Evolutionary conservation across 139 green algal species (phyloP), one percentile per base, ranked within the genome.

Genomic region (Micromonas pusilla): DNA sequence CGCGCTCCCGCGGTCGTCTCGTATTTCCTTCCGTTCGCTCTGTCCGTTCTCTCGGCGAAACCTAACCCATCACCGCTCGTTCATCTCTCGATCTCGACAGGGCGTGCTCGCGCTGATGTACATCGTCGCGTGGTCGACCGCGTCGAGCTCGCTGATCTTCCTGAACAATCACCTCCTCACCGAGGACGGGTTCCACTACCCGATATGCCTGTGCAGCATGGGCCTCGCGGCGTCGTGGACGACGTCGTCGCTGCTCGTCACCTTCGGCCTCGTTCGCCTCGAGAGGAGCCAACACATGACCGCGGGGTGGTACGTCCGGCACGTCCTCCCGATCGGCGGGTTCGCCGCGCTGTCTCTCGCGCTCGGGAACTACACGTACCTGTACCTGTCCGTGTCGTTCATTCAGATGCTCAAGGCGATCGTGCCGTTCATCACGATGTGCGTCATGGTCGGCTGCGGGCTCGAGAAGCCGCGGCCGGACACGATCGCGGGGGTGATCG

Each of bases 381-480:
- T 98, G 2, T 97, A 98, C 84, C 87, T 98, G 31, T 91, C 83
- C 2, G 93, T 98, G 0, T 94, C 91, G 4, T 98, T 98, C 86
- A 97, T 98, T 39, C 94, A 98, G 81, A 98, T 98, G 94, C 89
- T 95, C 39, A 98, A 98, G 84, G 90, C 87, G 19, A 83, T 93
- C 31, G 95, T 95, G 91, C 91, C 91, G 4, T 90, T 88, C 31
- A 28, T 80, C 31, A 80, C 75, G 52, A 74, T 80, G 57, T 63
- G 19, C 30, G 52, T 78, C 45, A 45, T 78, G 52, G 80, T 90
- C 0, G 37, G 87, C 28, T 34, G 97, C 45, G 89, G 87, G 63
- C 96, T 91, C 0, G 93, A 98, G 78, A 83, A 81, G 63, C 93
- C 85, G 75, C 86, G 80, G 83, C 32, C 4, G 26, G 78, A 45